Base-by-base conservation (phyloP, 345 rosid genomes). In the Orychophragmus violaceus region DNA sequence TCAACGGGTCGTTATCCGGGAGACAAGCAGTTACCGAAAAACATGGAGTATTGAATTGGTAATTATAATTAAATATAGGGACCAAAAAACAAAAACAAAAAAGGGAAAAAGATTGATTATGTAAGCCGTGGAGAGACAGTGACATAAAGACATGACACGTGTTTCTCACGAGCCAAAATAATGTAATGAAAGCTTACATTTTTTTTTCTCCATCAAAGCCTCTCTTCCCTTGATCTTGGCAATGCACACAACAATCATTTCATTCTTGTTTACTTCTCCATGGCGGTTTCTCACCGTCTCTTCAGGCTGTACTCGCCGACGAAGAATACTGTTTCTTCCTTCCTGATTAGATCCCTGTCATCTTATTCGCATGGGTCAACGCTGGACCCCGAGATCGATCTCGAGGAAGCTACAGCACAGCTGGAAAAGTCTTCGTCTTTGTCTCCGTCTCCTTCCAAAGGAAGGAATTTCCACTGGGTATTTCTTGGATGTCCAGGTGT, bases 401-500 rank as follows among this genome's bases (percentile, higher is more conserved):
- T 80, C 55, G 61, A 77, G 25, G 73, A 74, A 23, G 61, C 76
- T 28, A 11, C 77, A 35, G 33, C 71, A n/a, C 35, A 62, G 62
- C 70, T 44, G 13, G 55, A 53, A 48, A 70, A 69, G 55, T 52
- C 78, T 27, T 57, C 75, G n/a, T 66, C 77, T 39, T 11, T 76
- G 42, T 50, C 77, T 41, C 19, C 76, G 32, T 54, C 72, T 25
- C 64, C 70, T 36, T 41, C 65, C 8, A 52, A 76, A 77, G 82
- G 78, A 4, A 79, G 83, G 61, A 82, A 79, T 56, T 79, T 79
- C 59, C 97, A 91, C 66, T 94, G 99, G 99, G 96, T 88, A 3
- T 94, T 94, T 64, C 90, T 91, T 2, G 99, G 99, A 54, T 94
- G 97, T 44, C 97, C 99, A 0, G 99, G 99, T 59, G 96, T 94